Base-by-base conservation (phyloP, 768 basidiomycete genomes). In the Sistotremastrum niveocremeum region DNA sequence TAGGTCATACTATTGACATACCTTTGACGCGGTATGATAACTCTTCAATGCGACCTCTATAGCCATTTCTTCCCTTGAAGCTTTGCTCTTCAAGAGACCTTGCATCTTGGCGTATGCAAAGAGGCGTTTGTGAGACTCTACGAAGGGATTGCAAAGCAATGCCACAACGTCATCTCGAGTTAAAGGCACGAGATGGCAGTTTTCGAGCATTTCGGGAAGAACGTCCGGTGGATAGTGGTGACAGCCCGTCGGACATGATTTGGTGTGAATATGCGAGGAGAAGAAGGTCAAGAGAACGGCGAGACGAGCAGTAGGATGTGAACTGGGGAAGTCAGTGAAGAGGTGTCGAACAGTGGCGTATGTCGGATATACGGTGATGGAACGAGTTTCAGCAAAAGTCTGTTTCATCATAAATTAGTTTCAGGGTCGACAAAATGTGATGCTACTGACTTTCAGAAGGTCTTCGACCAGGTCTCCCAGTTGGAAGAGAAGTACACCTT, bases 271-370 rank as follows among this genome's bases (percentile, higher is more conserved):
- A 30, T 53, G 60, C 40, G 61, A 56, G 34, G 77, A 65, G 60
- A 81, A 84, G 12, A 80, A 66, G 10, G 76, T 73, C 46, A 85
- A 67, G n/a, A 88, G 69, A 62, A 91, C 76, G 45, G 82, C 81
- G 20, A 79, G 69, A 37, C 83, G 79, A 51, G 77, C 79, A 41
- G 66, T 66, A 20, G 70, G 68, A 54, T 83, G 73, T 5, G 66
- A 53, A 38, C 73, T 76, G 20, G 80, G 78, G 57, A 81, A 85
- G 56, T 86, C 84, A 40, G 64, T 59, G 57, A 73, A 79, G 39
- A 87, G 69, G 44, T 75, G 71, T 29, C 76, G 72, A 36, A 87
- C 67, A 34, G 70, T 71, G 53, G 69, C 68, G 45, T 67, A 68
- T 12, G 72, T 75, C 45, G 63, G 58, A 20, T 60, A 42, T 30